Evolutionary conservation across 371 early-diverging fungal species (phyloP).

Genomic region (Capillidium heterosporum): DNA sequence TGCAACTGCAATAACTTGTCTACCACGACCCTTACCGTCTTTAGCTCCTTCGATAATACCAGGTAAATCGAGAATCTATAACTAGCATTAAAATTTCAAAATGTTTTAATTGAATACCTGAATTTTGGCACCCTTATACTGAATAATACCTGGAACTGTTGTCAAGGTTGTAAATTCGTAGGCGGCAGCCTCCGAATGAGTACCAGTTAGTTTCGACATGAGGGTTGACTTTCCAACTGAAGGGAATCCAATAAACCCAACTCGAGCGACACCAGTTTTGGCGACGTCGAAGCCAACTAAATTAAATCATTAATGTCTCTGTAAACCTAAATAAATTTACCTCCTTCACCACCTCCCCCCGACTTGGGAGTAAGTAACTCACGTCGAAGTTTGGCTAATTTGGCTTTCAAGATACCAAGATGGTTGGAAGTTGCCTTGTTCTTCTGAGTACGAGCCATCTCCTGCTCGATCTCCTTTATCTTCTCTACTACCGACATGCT

Average conservation of each 20-base stretch:
- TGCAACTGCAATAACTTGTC: constrained; percentile 86
- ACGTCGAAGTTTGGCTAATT: constrained; percentile 88
- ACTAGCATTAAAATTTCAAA: constrained; percentile 18
- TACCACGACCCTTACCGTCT: constrained; percentile 98
- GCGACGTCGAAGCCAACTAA: constrained; percentile 89
- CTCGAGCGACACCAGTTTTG: constrained; percentile 91
- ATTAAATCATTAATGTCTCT: background rate
- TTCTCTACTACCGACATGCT: constrained; percentile 38
- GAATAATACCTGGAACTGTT: constrained; percentile 89
- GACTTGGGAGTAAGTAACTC: constrained; percentile 79
- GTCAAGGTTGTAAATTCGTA: constrained; percentile 99
- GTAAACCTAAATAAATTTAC: constrained; percentile 14
- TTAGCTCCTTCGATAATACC: constrained; percentile 98
- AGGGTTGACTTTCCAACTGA: constrained; percentile 95
- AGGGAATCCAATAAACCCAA: constrained; percentile 89
- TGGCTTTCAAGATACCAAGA: constrained; percentile 96
- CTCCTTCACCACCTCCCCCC: constrained; percentile 59
- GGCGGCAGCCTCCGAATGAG: constrained; percentile 88
- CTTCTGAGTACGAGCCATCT: constrained; percentile 87
- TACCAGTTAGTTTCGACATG: constrained; percentile 95
- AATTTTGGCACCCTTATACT: constrained; percentile 96
- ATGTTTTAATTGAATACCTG: constrained; percentile 37
- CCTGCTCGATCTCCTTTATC: constrained; percentile 74
- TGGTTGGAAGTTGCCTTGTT: constrained; percentile 97
- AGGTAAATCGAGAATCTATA: constrained; percentile 55